phyloP scores from a whole-genome alignment of 2,329 filamentous ascomycete genomes.

The Huntiella omanensis region DNA sequence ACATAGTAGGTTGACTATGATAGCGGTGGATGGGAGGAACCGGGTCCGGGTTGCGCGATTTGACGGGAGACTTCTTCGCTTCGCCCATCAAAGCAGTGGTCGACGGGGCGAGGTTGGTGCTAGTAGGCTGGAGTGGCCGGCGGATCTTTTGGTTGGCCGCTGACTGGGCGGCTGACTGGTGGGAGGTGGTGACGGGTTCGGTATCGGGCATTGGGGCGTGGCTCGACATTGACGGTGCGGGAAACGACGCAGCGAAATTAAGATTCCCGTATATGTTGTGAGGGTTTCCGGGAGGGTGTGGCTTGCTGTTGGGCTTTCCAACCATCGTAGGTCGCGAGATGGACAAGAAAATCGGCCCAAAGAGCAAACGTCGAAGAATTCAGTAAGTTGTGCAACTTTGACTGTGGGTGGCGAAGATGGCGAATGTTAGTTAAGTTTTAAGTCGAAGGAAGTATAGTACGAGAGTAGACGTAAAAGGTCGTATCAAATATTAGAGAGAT shows the following conservation, averaged over 20 bases:
- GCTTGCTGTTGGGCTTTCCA: too few relatives aligned
- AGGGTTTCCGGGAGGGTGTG: too few relatives aligned
- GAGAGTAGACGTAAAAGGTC: neutral
- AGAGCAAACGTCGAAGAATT: neutral
- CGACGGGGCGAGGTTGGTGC: conserved; percentile 7
- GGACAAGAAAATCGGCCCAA: too few relatives aligned
- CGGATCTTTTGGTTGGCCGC: conserved; percentile 1
- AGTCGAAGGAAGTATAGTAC: neutral
- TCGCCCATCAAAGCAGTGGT: neutral
- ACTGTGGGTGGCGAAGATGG: conserved; percentile 4
- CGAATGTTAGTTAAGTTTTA: neutral
- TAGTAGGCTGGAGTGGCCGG: conserved; percentile 9
- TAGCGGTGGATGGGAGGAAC: conserved; percentile 1
- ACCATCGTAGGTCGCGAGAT: too few relatives aligned
- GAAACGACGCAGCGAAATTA: neutral
- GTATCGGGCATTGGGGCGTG: conserved; percentile 37
- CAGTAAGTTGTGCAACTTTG: conserved; percentile 6
- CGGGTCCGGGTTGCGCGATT: conserved; percentile 5
- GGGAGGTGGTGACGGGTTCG: neutral
- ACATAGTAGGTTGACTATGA: conserved; percentile 4
- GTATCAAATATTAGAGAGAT: neutral
- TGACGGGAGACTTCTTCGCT: conserved; percentile 4
- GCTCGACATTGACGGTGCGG: conserved; percentile 29
- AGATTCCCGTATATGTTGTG: too few relatives aligned
- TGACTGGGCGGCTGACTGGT: neutral